These are phyloP conservation scores for Podospora appendiculata DNA, from an alignment of 495 filamentous ascomycete genomes.

Conservation along the genomic window DNA sequence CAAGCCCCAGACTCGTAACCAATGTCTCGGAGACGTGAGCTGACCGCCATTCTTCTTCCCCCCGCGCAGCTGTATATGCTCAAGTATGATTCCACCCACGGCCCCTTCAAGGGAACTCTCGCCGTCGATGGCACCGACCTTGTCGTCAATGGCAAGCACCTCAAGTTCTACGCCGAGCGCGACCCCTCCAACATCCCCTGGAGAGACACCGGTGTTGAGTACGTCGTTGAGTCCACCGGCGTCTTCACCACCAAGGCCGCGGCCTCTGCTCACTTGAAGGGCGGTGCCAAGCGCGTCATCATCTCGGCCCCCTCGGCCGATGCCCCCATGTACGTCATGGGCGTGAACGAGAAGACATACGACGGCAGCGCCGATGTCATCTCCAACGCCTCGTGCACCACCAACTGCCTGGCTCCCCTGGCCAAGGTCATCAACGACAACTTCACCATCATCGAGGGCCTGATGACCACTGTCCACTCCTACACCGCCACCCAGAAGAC, in stretches of 20 bases:
- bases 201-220: conserved; percentile 79
- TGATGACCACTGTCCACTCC: conserved; percentile 99
- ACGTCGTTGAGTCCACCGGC: conserved; percentile 98
- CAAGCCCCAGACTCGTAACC: too few species aligned
- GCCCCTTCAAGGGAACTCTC: conserved; percentile 89
- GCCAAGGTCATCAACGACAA: conserved; percentile 99
- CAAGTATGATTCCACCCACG: conserved; percentile 97
- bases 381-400: conserved; percentile 99
- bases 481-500: conserved; percentile 99
- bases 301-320: conserved; percentile 98
- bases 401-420: conserved; percentile 98
- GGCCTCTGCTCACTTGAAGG: conserved; percentile 92
- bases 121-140: conserved; percentile 67
- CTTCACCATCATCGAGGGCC: conserved; percentile 93
- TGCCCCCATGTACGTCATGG: conserved; percentile 99
- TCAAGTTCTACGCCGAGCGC: conserved; percentile 92
- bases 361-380: conserved; percentile 81
- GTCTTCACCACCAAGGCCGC: conserved; percentile 99
- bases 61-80: conserved; percentile 85
- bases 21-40: conserved; percentile 3
- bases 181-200: conserved; percentile 91
- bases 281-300: conserved; percentile 98
- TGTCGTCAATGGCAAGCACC: conserved; percentile 86
- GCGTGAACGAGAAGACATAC: conserved; percentile 93
- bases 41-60: conserved; percentile 7